Base-by-base conservation (phyloP, 148 eudicot genomes). In the Bassia scoparia region DNA sequence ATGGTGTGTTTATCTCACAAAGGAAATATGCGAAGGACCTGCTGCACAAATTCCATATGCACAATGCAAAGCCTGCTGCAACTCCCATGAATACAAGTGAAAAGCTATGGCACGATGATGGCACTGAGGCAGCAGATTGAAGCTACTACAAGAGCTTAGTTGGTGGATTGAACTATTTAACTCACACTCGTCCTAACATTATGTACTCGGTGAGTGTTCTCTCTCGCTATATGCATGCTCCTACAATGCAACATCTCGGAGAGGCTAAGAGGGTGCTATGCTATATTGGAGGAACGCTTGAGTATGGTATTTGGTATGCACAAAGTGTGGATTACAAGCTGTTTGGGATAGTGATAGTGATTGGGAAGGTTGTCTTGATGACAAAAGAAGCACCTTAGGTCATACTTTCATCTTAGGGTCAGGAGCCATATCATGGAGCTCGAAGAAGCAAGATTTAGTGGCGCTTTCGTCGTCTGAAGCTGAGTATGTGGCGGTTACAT, bases 21-120 rank as follows among this genome's bases (percentile, higher is more conserved):
- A 37, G 27, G 3, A 72, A 72, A 10, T 38, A 58, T 43, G 53
- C 54, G 1, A 44, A 0, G 3, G 76, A 61, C 37, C 30, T 67
- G 6, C 8, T 68, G 8, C 31, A 35, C 38, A 53, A 30, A 10
- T 72, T 73, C 23, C 13, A 33, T 15, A 61, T 73, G 59, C 33
- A 60, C 3, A 59, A 69, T 43, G 60, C 38, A 24, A 62, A 76
- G 33, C 46, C 20, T 13, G 35, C 11, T 4, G 8, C 60, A 7
- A 76, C 74, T 0, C 79, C 61, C 10, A 76, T 76, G 79, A 70
- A 58, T 61, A 12, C 24, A 7, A 33, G 56, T 61, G 79, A 69
- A 4, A 76, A 69, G 10, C 18, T 76, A 5, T 58, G 9, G 5
- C 49, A 11, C n/a, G 37, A 69, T 20, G 79, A 76, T 60, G 79